Evolutionary conservation across 345 rosid genomes (phyloP).

Genomic region (Murraya koenigii): DNA sequence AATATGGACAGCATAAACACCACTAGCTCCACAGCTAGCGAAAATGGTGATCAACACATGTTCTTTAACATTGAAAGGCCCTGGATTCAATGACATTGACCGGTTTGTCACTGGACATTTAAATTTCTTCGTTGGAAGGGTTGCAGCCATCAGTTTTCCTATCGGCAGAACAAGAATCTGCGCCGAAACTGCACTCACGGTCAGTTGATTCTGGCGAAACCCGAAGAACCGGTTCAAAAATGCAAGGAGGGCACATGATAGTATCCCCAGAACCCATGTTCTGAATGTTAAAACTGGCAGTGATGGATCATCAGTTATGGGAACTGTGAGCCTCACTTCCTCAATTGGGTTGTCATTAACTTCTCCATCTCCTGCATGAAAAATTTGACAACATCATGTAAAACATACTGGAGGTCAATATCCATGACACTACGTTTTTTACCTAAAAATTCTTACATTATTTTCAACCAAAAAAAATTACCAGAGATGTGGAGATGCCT

Average conservation of each 20-base stretch:
- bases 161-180: constrained; percentile 49
- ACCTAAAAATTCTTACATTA: too few species aligned
- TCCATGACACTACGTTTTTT: too few species aligned
- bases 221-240: constrained; percentile 53
- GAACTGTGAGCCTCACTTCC: constrained; percentile 55
- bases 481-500: not conserved
- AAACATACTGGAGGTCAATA: too few species aligned
- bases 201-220: constrained; percentile 43
- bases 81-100: constrained; percentile 50
- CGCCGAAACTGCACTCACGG: constrained; percentile 33
- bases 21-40: constrained; percentile 45
- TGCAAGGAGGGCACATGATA: constrained; percentile 45
- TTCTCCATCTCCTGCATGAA: constrained; percentile 26
- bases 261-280: constrained; percentile 53
- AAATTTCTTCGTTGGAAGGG: constrained; percentile 36
- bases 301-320: constrained; percentile 50
- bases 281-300: constrained; percentile 43
- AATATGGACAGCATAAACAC: constrained; percentile 42
- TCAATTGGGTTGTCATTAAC: constrained; percentile 56
- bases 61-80: constrained; percentile 52
- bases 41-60: constrained; percentile 59
- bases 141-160: constrained; percentile 48
- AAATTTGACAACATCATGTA: not conserved
- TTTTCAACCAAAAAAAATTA: not conserved
- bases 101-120: constrained; percentile 31